phyloP scores from a whole-genome alignment of 2,329 filamentous ascomycete genomes.

The Hypomyces rosellus region DNA sequence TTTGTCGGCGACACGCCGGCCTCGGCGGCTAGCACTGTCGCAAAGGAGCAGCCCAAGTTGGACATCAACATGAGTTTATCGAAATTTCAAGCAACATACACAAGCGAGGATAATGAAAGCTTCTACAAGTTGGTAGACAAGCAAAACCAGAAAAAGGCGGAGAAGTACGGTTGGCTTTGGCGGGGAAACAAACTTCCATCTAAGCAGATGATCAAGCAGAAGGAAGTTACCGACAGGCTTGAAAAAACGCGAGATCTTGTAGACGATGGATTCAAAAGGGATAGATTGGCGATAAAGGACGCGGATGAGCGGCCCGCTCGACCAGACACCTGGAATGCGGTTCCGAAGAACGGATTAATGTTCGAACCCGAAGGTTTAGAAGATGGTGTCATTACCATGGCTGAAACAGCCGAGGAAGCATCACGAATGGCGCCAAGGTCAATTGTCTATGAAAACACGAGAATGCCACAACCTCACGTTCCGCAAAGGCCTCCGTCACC shows the following conservation, averaged over 20 bases:
- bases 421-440: conserved; percentile 71
- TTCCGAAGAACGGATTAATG: conserved; percentile 81
- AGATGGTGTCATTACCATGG: conserved; percentile 54
- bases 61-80: conserved; percentile 76
- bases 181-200: conserved; percentile 77
- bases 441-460: conserved; percentile 78
- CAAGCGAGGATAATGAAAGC: conserved; percentile 95
- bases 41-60: conserved; percentile 41
- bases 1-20: conserved; percentile 70
- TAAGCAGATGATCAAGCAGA: conserved; percentile 69
- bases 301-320: conserved; percentile 66
- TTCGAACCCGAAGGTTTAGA: conserved; percentile 65
- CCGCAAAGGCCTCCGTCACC: conserved; percentile 60
- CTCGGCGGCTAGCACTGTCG: conserved; percentile 41
- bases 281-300: conserved; percentile 59
- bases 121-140: conserved; percentile 90
- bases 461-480: conserved; percentile 52
- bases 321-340: conserved; percentile 67
- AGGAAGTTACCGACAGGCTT: conserved; percentile 52
- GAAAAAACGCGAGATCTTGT: conserved; percentile 38
- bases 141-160: conserved; percentile 76
- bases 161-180: conserved; percentile 88
- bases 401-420: conserved; percentile 60
- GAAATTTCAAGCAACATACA: conserved; percentile 87
- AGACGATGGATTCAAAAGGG: conserved; percentile 52